phyloP scores from a whole-genome alignment of 345 rosid species.

The Populus euphratica region DNA sequence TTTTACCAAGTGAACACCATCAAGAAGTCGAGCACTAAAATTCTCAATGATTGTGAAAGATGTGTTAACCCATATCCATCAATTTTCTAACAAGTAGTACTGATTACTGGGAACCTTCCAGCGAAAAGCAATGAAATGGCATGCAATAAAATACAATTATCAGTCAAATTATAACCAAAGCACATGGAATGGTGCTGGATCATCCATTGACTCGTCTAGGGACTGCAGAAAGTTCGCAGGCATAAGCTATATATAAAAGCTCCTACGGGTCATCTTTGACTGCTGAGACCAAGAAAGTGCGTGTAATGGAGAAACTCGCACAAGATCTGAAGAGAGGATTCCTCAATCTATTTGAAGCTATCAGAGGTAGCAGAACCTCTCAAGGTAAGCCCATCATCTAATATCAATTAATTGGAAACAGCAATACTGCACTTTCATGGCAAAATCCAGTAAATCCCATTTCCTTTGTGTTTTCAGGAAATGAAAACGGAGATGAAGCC shows the following conservation, averaged over 20 bases:
- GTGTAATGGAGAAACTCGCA: conserved; percentile 22
- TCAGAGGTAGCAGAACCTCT: conserved; percentile 7
- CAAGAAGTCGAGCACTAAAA: too few species aligned
- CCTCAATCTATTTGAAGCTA: conserved; percentile 13
- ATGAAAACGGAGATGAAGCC: conserved; percentile 10
- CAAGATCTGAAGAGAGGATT: conserved; percentile 29
- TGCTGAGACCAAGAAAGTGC: background rate
- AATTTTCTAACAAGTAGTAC: too few species aligned
- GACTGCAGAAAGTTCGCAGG: background rate
- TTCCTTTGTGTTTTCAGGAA: conserved; percentile 4
- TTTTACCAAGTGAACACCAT: too few species aligned
- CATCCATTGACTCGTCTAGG: too few species aligned
- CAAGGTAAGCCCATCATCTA: conserved; percentile 1
- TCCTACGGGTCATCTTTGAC: background rate
- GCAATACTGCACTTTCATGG: background rate
- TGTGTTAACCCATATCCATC: background rate
- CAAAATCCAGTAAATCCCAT: background rate
- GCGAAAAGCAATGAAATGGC: too few species aligned
- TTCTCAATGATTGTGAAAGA: too few species aligned
- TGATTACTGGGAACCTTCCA: too few species aligned
- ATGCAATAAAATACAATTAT: too few species aligned
- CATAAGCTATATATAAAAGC: background rate
- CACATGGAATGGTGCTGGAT: too few species aligned
- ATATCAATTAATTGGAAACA: background rate
- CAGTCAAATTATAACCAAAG: too few species aligned